These are phyloP conservation scores for Phytophthora nicotianae DNA, from an alignment of 352 stramenopile genomes.

Conservation along the genomic window DNA sequence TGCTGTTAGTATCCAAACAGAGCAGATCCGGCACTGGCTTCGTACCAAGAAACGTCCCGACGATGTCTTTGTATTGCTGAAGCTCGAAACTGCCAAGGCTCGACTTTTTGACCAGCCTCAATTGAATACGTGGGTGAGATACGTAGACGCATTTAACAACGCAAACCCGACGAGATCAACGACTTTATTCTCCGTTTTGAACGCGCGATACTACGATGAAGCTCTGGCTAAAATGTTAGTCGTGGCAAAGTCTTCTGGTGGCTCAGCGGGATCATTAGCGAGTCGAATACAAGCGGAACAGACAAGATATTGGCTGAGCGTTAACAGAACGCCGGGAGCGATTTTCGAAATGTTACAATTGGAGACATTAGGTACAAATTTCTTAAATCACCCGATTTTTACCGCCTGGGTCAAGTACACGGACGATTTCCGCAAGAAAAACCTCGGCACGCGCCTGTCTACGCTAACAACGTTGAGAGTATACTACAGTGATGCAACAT, in stretches of 20 bases:
- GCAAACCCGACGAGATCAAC: slow-evolving; percentile 2
- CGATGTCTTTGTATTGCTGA: slow-evolving; percentile 16
- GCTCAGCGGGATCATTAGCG: neutral
- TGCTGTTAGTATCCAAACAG: slow-evolving; percentile 1
- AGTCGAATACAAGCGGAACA: slow-evolving; percentile 9
- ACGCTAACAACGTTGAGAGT: slow-evolving; percentile 9
- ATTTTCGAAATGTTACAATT: slow-evolving; percentile 12
- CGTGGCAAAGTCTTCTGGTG: neutral
- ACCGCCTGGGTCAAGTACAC: slow-evolving; percentile 12
- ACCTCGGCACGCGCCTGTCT: slow-evolving; percentile 8
- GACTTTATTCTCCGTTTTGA: slow-evolving; percentile 5
- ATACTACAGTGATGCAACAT: slow-evolving; percentile 1
- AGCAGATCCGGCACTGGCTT: slow-evolving; percentile 13
- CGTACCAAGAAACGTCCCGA: slow-evolving; percentile 3
- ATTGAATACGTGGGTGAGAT: slow-evolving; percentile 18
- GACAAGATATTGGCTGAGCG: neutral
- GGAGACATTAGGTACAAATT: neutral
- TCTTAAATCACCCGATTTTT: slow-evolving; percentile 11
- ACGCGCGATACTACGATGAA: slow-evolving; percentile 1
- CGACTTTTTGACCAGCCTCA: slow-evolving; percentile 17
- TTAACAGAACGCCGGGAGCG: neutral
- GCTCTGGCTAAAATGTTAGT: slow-evolving; percentile 7
- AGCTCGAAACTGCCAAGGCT: slow-evolving; percentile 10
- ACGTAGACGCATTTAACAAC: slow-evolving; percentile 11
- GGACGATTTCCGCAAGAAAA: slow-evolving; percentile 16